phyloP scores from a whole-genome alignment of 2,329 filamentous ascomycete species.

The Teratosphaeria pseudoeucalypti region DNA sequence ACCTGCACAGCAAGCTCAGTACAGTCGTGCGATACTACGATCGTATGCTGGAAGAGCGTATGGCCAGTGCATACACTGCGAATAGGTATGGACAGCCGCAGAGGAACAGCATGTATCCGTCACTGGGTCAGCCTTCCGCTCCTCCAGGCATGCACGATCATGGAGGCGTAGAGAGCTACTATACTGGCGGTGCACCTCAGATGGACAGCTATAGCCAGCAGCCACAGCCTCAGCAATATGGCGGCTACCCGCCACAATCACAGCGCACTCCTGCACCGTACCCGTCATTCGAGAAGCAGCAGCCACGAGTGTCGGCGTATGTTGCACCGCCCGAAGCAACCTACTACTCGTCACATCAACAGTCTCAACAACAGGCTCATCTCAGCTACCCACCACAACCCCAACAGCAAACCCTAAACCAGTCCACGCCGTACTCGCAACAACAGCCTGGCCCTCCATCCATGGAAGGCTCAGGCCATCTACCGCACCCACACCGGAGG shows the following conservation, averaged over 20 bases:
- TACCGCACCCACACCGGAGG: slow-evolving; percentile 14
- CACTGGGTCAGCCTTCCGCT: slow-evolving; percentile 46
- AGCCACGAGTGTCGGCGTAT: slow-evolving; percentile 11
- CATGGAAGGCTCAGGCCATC: slow-evolving; percentile 8
- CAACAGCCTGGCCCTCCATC: slow-evolving; percentile 6
- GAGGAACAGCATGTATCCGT: slow-evolving; percentile 56
- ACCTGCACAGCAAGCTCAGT: slow-evolving; percentile 87
- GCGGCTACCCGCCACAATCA: slow-evolving; percentile 22
- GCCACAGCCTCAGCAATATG: slow-evolving; percentile 9
- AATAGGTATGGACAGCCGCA: slow-evolving; percentile 38
- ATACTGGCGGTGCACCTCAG: slow-evolving; percentile 53
- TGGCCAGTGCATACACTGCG: slow-evolving; percentile 86
- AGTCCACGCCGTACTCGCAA: slow-evolving; percentile 13
- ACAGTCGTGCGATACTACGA: slow-evolving; percentile 97
- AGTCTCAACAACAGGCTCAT: slow-evolving; percentile 23
- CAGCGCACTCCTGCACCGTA: slow-evolving; percentile 26
- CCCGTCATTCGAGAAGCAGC: slow-evolving; percentile 22
- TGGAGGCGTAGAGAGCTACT: slow-evolving; percentile 66
- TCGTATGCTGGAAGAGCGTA: slow-evolving; percentile 88
- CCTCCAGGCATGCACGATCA: slow-evolving; percentile 30
- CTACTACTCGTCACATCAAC: slow-evolving; percentile 21
- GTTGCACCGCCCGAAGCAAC: slow-evolving; percentile 20
- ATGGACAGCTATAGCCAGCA: slow-evolving; percentile 35
- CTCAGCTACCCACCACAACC: slow-evolving; percentile 9
- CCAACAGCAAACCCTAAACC: neutral